Base-by-base conservation (phyloP, 257 asterid species). In the Solanum pinnatisectum region DNA sequence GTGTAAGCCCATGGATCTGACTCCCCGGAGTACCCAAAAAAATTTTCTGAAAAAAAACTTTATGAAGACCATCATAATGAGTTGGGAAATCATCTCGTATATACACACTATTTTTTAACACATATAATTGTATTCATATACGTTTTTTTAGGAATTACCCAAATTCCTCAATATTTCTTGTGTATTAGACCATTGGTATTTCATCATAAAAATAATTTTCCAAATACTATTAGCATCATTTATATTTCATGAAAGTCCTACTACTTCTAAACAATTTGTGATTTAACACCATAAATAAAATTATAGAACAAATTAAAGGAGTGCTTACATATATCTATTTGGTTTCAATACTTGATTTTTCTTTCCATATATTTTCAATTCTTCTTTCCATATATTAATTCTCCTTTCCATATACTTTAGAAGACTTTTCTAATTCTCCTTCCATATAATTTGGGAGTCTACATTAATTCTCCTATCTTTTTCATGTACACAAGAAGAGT, bases 121-220 rank as follows among this genome's bases (percentile, higher is more conserved):
- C 56, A 46, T 44, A 14, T 14, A 46, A 46, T 46, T 46, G 0
- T 46, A 46, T 46, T 13, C 14, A 46, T 46, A 14, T 46, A 46
- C 2, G 20, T 13, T 13, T 46, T 13, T 46, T 46, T 4, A 0
- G 3, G 0, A 46, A 46, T 13, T 4, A 2, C 1, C 2, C 3
- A 46, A 46, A 46, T 4, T 46, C 7, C 20, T 0, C 5, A 46
- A 46, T 46, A 46, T 49, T 49, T 49, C 0, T 49, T 16, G 60
- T 16, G 3, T 49, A 16, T 49, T 49, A 49, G 23, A 1, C 52
- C 60, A 49, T 49, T 9, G 9, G 5, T 46, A 46, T 8, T 59
- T 63, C 30, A n/a, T 63, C 32, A 63, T 4, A 63, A 63, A 1
- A 63, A 63, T 63, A 10, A 60, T 23, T 63, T 63, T 23, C 30